These are phyloP conservation scores for Sclerotinia glacialis DNA, from an alignment of 2,329 filamentous ascomycete species.

Conservation along the genomic window DNA sequence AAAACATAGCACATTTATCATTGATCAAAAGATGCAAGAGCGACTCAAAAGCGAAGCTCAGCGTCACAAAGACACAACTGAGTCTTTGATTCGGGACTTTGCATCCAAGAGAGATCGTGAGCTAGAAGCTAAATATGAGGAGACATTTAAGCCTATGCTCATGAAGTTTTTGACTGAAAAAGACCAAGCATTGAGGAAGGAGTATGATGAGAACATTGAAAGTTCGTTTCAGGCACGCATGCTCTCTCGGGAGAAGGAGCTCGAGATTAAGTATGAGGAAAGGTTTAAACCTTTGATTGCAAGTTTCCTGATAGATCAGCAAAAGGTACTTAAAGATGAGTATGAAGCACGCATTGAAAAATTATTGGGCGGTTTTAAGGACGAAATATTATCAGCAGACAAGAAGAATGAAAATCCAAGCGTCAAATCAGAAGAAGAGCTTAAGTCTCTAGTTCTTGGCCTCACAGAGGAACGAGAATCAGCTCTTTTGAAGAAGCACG, in stretches of 20 bases:
- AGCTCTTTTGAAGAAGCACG: not conserved
- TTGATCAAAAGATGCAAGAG: constrained; percentile 7
- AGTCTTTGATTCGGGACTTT: constrained; percentile 6
- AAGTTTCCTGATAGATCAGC: constrained; percentile 12
- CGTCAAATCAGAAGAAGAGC: constrained; percentile 11
- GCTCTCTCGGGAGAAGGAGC: constrained; percentile 2
- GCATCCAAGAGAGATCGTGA: constrained; percentile 6
- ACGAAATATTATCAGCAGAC: not conserved
- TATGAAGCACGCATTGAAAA: constrained; percentile 11
- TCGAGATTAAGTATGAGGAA: constrained; percentile 18
- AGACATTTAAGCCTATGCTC: constrained; percentile 15
- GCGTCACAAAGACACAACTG: not conserved
- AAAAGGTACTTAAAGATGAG: constrained; percentile 4
- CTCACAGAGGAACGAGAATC: not conserved
- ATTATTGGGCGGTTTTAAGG: not conserved
- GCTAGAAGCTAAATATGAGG: constrained; percentile 17
- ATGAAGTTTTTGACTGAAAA: constrained; percentile 5
- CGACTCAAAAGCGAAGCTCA: not conserved
- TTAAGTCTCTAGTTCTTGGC: not conserved
- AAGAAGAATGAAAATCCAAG: not conserved
- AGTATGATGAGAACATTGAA: constrained; percentile 6
- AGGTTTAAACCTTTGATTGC: constrained; percentile 13
- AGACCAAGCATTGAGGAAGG: constrained; percentile 5
- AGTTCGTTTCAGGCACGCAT: not conserved
- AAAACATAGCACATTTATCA: not conserved